phyloP scores from a whole-genome alignment of 805 yeast genomes.

The Spathaspora passalidarum region DNA sequence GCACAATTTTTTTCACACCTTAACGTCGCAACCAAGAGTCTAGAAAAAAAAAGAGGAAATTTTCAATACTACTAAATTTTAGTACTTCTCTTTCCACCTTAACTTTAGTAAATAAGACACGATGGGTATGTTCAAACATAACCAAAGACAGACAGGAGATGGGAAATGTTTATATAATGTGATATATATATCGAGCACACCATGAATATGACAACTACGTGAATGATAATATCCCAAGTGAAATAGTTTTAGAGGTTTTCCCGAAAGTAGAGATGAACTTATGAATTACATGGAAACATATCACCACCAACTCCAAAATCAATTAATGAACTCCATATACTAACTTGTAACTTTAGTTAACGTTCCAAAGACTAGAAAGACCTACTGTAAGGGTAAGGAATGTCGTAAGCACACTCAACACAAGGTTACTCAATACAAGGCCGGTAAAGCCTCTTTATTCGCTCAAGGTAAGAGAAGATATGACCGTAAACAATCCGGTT shows the following conservation, averaged over 20 bases:
- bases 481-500: constrained; percentile 99
- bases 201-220: not conserved
- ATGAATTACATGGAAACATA: not conserved
- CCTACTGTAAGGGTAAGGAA: constrained; percentile 99
- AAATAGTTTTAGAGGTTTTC: not conserved
- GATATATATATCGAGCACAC: not conserved
- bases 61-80: constrained; percentile 1
- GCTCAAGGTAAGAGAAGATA: constrained; percentile 99
- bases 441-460: constrained; percentile 98
- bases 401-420: constrained; percentile 99
- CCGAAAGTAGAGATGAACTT: not conserved
- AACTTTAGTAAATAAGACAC: constrained; percentile 14
- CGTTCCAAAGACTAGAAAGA: constrained; percentile 99
- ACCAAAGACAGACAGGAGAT: not conserved
- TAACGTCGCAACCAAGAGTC: not conserved
- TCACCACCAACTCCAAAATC: not conserved
- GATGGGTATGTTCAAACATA: constrained; percentile 20
- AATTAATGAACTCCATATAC: constrained; percentile 1
- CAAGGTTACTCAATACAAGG: constrained; percentile 99
- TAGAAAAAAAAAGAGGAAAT: constrained; percentile 1
- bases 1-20: not conserved
- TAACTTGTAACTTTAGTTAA: constrained; percentile 58
- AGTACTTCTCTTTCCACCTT: constrained; percentile 1
- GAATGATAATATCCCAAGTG: not conserved
- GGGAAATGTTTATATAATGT: not conserved